Evolutionary conservation across 805 yeast genomes (phyloP).

Genomic region (Lachancea nothofagi): DNA sequence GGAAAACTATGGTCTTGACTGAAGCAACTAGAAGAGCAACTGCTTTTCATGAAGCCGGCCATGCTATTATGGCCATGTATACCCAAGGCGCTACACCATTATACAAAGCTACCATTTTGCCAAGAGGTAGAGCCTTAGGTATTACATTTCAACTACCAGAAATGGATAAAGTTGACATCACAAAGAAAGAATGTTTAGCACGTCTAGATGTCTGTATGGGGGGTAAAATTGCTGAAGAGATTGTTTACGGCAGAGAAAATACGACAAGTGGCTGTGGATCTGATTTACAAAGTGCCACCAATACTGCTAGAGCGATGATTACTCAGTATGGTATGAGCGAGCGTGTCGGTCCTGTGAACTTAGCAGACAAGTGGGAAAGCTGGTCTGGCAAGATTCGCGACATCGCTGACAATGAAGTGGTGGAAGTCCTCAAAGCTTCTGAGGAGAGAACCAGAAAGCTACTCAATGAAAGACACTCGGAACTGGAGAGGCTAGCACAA

Average conservation of each 20-base stretch:
- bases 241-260: slow-evolving; percentile 83
- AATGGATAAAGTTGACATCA: slow-evolving; percentile 94
- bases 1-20: slow-evolving; percentile 95
- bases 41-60: slow-evolving; percentile 99
- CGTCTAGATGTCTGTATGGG: slow-evolving; percentile 98
- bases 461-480: slow-evolving; percentile 55
- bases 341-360: slow-evolving; percentile 83
- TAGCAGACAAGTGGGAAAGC: slow-evolving; percentile 86
- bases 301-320: slow-evolving; percentile 94
- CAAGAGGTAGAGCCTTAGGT: slow-evolving; percentile 95
- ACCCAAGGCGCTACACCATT: slow-evolving; percentile 92
- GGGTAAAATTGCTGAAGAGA: slow-evolving; percentile 95
- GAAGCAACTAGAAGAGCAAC: slow-evolving; percentile 91
- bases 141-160: slow-evolving; percentile 96
- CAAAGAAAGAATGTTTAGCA: slow-evolving; percentile 83
- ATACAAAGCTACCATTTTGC: slow-evolving; percentile 94
- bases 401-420: slow-evolving; percentile 88
- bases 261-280: slow-evolving; percentile 95
- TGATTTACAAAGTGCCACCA: slow-evolving; percentile 84
- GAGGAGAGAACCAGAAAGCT: slow-evolving; percentile 74
- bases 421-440: slow-evolving; percentile 64
- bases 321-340: slow-evolving; percentile 96
- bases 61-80: slow-evolving; percentile 95
- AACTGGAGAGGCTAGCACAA: slow-evolving; percentile 82
- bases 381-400: slow-evolving; percentile 90